phyloP scores from a whole-genome alignment of 331 rosid genomes.

The Arachis monticola region DNA sequence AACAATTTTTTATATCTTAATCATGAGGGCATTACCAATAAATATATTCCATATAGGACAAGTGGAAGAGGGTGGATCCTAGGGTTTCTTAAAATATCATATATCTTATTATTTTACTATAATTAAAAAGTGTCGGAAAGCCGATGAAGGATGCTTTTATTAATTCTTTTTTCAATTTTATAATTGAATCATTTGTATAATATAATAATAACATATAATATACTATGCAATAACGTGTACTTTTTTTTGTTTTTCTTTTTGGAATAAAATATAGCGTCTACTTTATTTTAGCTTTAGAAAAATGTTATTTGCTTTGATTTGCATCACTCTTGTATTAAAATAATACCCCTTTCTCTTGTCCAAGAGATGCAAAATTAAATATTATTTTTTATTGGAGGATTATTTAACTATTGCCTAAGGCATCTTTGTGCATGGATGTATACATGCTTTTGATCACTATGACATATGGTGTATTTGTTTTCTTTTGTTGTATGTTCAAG shows the following conservation, averaged over 20 bases:
- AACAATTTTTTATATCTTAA: conserved; percentile 40
- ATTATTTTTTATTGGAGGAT: conserved; percentile 12
- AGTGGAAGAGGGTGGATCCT: conserved; percentile 45
- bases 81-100: conserved; percentile 27
- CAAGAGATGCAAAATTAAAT: conserved; percentile 22
- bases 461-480: background rate
- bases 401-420: conserved; percentile 38
- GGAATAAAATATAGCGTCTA: conserved; percentile 26
- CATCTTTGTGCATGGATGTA: conserved; percentile 45
- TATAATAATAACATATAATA: background rate
- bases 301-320: conserved; percentile 39
- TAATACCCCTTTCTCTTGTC: conserved; percentile 42
- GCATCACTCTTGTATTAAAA: conserved; percentile 38
- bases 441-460: conserved; percentile 40
- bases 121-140: conserved; percentile 45
- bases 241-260: conserved; percentile 22
- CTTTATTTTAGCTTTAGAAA: conserved; percentile 18
- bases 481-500: background rate
- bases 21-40: conserved; percentile 39
- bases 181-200: conserved; percentile 28
- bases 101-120: conserved; percentile 5
- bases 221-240: conserved; percentile 39
- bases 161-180: conserved; percentile 32
- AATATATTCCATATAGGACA: conserved; percentile 34
- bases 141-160: conserved; percentile 39